Conservation (phyloP, 2,329 filamentous ascomycete species). For the Hypomyces rosellus region DNA sequence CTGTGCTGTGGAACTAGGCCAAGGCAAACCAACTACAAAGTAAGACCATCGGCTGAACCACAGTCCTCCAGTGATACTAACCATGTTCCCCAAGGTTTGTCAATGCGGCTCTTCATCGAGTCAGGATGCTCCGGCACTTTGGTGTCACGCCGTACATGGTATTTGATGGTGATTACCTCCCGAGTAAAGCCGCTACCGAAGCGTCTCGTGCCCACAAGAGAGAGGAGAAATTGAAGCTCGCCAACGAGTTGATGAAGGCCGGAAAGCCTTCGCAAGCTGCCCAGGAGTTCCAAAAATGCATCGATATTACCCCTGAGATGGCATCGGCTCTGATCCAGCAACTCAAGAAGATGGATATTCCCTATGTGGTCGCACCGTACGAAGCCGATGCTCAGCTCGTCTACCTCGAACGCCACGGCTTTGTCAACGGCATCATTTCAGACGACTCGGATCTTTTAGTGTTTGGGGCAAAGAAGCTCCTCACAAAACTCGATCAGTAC, state of each 20-base stretch:
- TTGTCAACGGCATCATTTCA: constrained; percentile 82
- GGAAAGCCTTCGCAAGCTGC: constrained; percentile 77
- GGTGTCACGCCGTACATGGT: constrained; percentile 91
- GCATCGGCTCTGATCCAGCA: constrained; percentile 86
- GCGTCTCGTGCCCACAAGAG: constrained; percentile 66
- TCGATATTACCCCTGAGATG: constrained; percentile 96
- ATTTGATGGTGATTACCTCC: constrained; percentile 92
- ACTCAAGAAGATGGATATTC: constrained; percentile 69
- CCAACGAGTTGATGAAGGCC: constrained; percentile 72
- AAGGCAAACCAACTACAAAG: constrained; percentile 83
- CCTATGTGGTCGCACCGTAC: constrained; percentile 92
- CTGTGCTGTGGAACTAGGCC: constrained; percentile 84
- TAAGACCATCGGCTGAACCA: constrained; percentile 34
- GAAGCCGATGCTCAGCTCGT: constrained; percentile 96
- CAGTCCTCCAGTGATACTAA: background rate
- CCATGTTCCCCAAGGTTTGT: constrained; percentile 57
- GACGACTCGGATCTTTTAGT: constrained; percentile 96
- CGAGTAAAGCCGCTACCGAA: constrained; percentile 88
- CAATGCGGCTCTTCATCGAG: constrained; percentile 81
- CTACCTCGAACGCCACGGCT: constrained; percentile 80
- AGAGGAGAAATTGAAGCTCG: constrained; percentile 68
- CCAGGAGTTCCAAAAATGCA: constrained; percentile 84
- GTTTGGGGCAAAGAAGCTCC: constrained; percentile 81
- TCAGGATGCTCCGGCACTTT: constrained; percentile 90
- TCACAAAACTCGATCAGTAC: constrained; percentile 92